Percentiles rank a stretch among this genome's conserved stretches.
These are phyloP conservation scores for Galeopsis tetrahit DNA, from an alignment of 257 asterid species.

Conservation along the genomic window DNA sequence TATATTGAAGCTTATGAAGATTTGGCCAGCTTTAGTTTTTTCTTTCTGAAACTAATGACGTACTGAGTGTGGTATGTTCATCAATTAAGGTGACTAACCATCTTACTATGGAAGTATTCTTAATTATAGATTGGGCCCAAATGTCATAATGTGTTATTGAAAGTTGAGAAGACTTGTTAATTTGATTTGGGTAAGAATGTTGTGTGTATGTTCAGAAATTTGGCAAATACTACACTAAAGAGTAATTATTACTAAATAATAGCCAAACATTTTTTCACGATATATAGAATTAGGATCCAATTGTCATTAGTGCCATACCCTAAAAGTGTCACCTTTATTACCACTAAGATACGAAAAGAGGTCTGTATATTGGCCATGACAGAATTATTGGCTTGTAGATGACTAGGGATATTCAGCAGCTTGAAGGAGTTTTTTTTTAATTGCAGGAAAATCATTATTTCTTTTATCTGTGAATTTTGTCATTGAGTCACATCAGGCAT, in stretches of 20 bases:
- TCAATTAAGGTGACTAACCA: neutral
- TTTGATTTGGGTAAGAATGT: neutral
- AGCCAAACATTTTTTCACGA: neutral
- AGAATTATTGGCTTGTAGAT: neutral
- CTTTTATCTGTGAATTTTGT: neutral
- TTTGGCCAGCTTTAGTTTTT: neutral
- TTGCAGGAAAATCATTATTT: neutral
- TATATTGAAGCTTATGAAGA: neutral
- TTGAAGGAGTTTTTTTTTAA: slow-evolving; percentile 1
- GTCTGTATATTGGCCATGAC: neutral
- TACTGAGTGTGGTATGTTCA: neutral
- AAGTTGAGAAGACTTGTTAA: neutral
- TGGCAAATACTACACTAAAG: neutral
- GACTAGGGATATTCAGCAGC: neutral
- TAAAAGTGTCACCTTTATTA: neutral
- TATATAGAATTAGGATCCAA: too few species aligned
- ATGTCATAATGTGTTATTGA: neutral
- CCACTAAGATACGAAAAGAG: neutral
- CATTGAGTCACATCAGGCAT: neutral
- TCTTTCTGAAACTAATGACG: neutral
- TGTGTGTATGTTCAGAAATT: neutral
- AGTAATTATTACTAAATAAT: too few species aligned
- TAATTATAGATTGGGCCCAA: too few species aligned
- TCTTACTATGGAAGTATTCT: neutral
- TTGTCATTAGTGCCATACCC: neutral